Base-by-base conservation (phyloP, 768 basidiomycete genomes). In the Xerocomellus dryophilus region DNA sequence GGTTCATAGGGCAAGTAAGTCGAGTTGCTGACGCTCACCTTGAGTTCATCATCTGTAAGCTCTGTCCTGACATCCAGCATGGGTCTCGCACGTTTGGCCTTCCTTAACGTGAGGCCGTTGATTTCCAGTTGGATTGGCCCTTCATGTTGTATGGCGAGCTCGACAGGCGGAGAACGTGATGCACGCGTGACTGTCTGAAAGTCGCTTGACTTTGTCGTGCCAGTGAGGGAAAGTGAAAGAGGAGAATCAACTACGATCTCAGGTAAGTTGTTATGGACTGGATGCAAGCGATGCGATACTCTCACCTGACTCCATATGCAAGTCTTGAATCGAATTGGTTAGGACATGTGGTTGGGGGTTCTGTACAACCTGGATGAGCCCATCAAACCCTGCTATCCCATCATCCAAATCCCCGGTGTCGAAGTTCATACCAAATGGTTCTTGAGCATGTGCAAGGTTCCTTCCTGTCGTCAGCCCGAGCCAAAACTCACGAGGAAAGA, bases 11-110 rank as follows among this genome's bases (percentile, higher is more conserved):
- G 41, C 3, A 38, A 55, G 8, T 17, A 46, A 45, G 5, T 31
- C 15, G 25, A 25, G 20, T 45, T 43, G 43, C 18, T 40, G 38
- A 21, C 35, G 25, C 66, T 56, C 52, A 83, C 91, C 75, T 85
- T 87, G 41, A 93, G 74, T 70, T 93, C 89, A 4, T 88, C 85
- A 54, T 92, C 88, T 5, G 90, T 89, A 35, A 93, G 71, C 65
- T 93, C 91, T 6, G 84, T 93, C 55, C 88, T 78, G 5, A 78
- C 71, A 66, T 93, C 91, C 7, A 93, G 67, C 4, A 88, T 71
- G 39, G 85, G 65, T 42, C 84, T 77, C 10, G 79, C 60, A 3
- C 74, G 73, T 56, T 80, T 86, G 51, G 75, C 68, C 64, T 81
- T 88, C 61, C 47, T 69, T 27, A 38, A 25, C 51, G 64, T 36